Evolutionary conservation across 2,329 filamentous ascomycete genomes (phyloP).

Genomic region (Nemania abortiva): DNA sequence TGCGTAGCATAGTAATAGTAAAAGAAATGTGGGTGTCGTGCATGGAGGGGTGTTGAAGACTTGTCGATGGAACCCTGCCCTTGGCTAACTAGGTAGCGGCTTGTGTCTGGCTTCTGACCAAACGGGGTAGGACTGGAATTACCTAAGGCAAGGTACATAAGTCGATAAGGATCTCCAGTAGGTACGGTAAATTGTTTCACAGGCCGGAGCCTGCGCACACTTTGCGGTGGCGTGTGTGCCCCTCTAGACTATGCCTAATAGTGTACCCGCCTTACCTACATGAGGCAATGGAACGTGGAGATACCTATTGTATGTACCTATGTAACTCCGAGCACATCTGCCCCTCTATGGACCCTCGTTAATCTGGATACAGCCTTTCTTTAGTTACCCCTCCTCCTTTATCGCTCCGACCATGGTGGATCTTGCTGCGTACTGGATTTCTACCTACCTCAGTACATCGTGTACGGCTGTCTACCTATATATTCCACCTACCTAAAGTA

Average conservation of each 20-base stretch:
- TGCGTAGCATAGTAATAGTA: slow-evolving; percentile 1
- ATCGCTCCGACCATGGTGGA: slow-evolving; percentile 17
- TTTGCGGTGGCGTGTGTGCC: slow-evolving; percentile 5
- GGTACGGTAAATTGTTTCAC: slow-evolving; percentile 19
- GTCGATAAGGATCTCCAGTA: slow-evolving; percentile 1
- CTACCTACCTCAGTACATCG: background rate
- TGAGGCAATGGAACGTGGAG: slow-evolving; percentile 1
- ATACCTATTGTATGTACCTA: background rate
- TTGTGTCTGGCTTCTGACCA: background rate
- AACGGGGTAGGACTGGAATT: slow-evolving; percentile 2
- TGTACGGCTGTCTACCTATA: background rate
- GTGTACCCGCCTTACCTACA: too few species aligned
- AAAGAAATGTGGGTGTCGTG: slow-evolving; percentile 28
- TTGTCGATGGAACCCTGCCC: slow-evolving; percentile 13
- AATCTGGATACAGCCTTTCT: slow-evolving; percentile 14
- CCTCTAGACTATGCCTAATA: slow-evolving; percentile 11
- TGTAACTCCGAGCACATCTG: background rate
- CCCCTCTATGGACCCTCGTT: slow-evolving; percentile 23
- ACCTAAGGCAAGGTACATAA: too few species aligned
- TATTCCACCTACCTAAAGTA: background rate
- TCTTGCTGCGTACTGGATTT: background rate
- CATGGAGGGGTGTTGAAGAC: slow-evolving; percentile 20
- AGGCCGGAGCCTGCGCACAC: slow-evolving; percentile 20
- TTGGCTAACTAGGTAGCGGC: too few species aligned
- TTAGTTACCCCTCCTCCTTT: slow-evolving; percentile 30